These are phyloP conservation scores for Yamadazyma taylorii DNA, from an alignment of 1,139 yeast species.

Conservation along the genomic window DNA sequence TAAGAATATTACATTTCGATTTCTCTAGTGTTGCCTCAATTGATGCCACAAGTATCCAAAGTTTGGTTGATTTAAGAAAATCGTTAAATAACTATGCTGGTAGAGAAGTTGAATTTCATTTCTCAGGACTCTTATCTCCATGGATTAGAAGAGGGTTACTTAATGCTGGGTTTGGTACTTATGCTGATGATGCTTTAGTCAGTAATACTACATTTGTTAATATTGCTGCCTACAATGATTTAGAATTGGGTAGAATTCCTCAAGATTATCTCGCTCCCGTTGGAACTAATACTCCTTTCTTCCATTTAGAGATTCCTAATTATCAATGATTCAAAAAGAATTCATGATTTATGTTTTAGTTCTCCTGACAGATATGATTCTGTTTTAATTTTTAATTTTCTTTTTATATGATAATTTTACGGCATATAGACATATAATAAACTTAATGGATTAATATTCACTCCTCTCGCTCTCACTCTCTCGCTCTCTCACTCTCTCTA, in stretches of 20 bases:
- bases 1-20: conserved; percentile 76
- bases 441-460: too few relatives aligned
- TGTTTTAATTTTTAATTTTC: background rate
- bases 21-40: conserved; percentile 72
- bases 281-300: conserved; percentile 77
- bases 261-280: conserved; percentile 54
- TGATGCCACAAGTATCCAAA: conserved; percentile 80
- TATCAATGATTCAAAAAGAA: conserved; percentile 32
- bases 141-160: conserved; percentile 83
- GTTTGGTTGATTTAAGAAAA: conserved; percentile 72
- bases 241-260: conserved; percentile 29
- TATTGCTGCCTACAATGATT: conserved; percentile 37
- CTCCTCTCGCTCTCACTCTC: too few relatives aligned
- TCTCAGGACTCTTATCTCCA: conserved; percentile 79
- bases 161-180: conserved; percentile 77
- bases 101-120: conserved; percentile 85
- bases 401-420: background rate
- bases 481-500: too few relatives aligned
- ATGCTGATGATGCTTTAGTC: conserved; percentile 41
- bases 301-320: conserved; percentile 86
- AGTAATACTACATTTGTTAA: conserved; percentile 44
- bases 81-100: conserved; percentile 76
- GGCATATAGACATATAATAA: background rate
- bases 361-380: background rate
- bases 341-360: conserved; percentile 1